phyloP scores from a whole-genome alignment of 1,284 basidiomycete genomes.

The Apiotrichum mycotoxinovorans region DNA sequence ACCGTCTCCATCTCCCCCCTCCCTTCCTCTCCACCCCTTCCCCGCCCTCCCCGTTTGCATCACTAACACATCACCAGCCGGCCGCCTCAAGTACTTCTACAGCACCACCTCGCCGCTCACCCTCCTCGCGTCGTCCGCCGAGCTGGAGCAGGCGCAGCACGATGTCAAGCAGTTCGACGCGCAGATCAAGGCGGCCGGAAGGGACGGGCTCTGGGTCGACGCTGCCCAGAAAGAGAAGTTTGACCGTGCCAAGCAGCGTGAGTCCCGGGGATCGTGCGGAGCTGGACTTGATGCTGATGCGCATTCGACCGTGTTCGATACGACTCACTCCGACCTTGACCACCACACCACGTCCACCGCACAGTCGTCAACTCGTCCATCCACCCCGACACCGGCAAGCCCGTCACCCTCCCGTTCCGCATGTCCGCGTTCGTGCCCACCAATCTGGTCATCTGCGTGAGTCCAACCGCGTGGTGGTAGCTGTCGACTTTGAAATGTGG shows the following conservation, averaged over 20 bases:
- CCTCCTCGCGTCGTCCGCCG: slow-evolving; percentile 50
- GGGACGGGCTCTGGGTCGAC: slow-evolving; percentile 42
- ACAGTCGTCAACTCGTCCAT: slow-evolving; percentile 52
- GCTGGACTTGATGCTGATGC: neutral
- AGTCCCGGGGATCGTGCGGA: slow-evolving; percentile 15
- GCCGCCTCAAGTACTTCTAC: slow-evolving; percentile 55
- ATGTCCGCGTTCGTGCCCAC: slow-evolving; percentile 57
- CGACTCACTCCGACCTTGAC: too few species aligned
- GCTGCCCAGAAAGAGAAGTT: slow-evolving; percentile 39
- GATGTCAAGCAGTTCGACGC: slow-evolving; percentile 46
- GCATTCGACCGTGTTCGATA: too few species aligned
- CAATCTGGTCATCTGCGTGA: slow-evolving; percentile 48
- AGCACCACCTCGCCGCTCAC: slow-evolving; percentile 56
- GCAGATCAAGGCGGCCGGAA: slow-evolving; percentile 42
- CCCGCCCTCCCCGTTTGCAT: neutral
- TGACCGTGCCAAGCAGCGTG: slow-evolving; percentile 52
- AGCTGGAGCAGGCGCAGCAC: slow-evolving; percentile 44
- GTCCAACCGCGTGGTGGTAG: too few species aligned
- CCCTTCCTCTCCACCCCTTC: neutral
- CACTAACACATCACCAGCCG: slow-evolving; percentile 30
- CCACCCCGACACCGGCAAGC: slow-evolving; percentile 53
- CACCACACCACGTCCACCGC: neutral
- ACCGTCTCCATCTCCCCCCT: neutral
- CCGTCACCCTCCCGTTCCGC: slow-evolving; percentile 55
- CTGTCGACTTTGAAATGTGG: too few species aligned